These are phyloP conservation scores for Neurospora tetraspora DNA, from an alignment of 495 filamentous ascomycete genomes.

Conservation along the genomic window DNA sequence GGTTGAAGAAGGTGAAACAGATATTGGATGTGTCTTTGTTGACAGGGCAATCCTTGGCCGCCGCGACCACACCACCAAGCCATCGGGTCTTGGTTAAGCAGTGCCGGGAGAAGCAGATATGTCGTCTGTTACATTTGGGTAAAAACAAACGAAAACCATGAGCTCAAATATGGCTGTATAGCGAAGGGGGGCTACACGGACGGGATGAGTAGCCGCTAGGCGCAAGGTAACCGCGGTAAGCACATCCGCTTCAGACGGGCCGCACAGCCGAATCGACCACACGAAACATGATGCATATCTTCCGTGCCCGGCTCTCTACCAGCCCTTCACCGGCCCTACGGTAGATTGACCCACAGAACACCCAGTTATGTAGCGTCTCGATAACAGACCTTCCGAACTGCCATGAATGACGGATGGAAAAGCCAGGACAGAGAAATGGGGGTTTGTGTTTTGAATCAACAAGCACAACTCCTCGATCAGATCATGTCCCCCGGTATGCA, in stretches of 20 bases:
- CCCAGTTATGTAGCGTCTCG: not conserved
- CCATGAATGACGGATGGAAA: not conserved
- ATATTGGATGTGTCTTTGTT: not conserved
- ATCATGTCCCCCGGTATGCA: slow-evolving; percentile 1
- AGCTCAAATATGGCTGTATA: not conserved
- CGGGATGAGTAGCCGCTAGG: not conserved
- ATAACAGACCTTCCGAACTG: not conserved
- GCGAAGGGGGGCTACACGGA: not conserved
- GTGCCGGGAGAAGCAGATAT: not conserved
- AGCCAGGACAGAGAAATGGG: not conserved
- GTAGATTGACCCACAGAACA: not conserved
- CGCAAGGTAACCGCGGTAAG: not conserved
- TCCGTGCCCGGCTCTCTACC: not conserved
- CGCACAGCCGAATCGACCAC: not conserved
- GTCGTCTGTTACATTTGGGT: not conserved
- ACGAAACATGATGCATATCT: not conserved
- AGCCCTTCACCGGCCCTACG: not conserved
- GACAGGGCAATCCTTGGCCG: not conserved
- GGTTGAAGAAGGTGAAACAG: not conserved
- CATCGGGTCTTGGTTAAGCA: not conserved
- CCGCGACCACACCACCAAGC: not conserved
- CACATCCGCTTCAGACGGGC: not conserved
- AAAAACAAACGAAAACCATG: not conserved
- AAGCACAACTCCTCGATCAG: not conserved
- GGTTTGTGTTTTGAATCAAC: not conserved